phyloP scores from a whole-genome alignment of 2,329 filamentous ascomycete genomes.

The Penicillium sp. region DNA sequence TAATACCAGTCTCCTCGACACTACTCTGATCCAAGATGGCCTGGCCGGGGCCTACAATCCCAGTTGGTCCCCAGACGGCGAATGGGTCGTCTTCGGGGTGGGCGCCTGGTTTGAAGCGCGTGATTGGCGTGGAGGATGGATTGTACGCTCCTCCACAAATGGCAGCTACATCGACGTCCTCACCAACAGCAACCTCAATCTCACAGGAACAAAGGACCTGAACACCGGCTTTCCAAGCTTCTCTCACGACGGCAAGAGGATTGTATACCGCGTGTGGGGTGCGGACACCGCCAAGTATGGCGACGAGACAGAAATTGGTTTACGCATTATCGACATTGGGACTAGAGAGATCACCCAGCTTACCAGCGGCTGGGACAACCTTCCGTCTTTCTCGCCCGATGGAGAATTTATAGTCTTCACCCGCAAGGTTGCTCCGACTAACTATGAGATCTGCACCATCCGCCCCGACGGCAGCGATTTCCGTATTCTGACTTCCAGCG shows the following conservation, averaged over 20 bases:
- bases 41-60: constrained; percentile 43
- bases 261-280: constrained; percentile 18
- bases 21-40: constrained; percentile 23
- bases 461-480: constrained; percentile 41
- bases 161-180: constrained; percentile 9
- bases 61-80: constrained; percentile 38
- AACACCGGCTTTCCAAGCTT: constrained; percentile 18
- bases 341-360: constrained; percentile 6
- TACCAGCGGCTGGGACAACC: constrained; percentile 15
- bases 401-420: constrained; percentile 18
- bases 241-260: constrained; percentile 13
- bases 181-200: neutral
- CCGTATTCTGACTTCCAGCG: constrained; percentile 14
- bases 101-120: constrained; percentile 16
- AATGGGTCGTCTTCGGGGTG: constrained; percentile 29
- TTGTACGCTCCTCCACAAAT: constrained; percentile 10
- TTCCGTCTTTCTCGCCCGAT: constrained; percentile 12
- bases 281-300: neutral
- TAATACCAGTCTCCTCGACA: constrained; percentile 13
- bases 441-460: constrained; percentile 39
- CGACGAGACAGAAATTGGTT: constrained; percentile 6
- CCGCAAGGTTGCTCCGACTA: constrained; percentile 9
- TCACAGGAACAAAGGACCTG: neutral
- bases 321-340: constrained; percentile 14
- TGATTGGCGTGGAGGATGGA: constrained; percentile 4